Evolutionary conservation across 371 early-diverging fungal species (phyloP).

Genomic region (Smittium culicis): DNA sequence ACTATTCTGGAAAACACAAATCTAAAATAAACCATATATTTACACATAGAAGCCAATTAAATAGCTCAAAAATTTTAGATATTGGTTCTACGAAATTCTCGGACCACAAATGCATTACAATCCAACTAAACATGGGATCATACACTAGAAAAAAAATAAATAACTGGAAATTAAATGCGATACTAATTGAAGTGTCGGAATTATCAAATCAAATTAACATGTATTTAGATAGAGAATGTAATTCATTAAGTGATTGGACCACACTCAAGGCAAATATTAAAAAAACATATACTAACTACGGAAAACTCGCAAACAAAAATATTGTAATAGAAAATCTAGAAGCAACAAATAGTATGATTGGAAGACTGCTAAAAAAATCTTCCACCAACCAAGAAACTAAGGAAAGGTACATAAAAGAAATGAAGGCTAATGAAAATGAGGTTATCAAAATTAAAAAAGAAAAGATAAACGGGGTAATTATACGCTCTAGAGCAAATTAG

Average conservation of each 20-base stretch:
- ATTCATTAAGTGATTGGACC: not conserved
- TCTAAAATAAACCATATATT: not conserved
- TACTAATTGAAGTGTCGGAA: not conserved
- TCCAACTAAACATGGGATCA: not conserved
- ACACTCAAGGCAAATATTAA: not conserved
- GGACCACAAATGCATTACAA: not conserved
- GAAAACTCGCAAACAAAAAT: not conserved
- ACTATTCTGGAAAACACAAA: not conserved
- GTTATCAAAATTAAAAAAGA: not conserved
- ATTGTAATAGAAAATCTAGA: not conserved
- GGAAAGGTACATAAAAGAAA: not conserved
- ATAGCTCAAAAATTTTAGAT: not conserved
- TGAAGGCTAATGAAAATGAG: not conserved
- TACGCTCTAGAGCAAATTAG: not conserved
- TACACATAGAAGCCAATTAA: not conserved
- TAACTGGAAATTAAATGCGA: not conserved
- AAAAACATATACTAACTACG: not conserved
- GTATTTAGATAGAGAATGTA: not conserved
- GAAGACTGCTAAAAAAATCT: not conserved
- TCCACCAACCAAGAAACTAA: not conserved
- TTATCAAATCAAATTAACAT: not conserved
- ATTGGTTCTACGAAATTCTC: not conserved
- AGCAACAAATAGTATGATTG: not conserved
- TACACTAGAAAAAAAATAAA: not conserved
- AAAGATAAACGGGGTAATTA: not conserved